Percentiles rank a stretch among this genome's conserved stretches.
Evolutionary conservation across 345 rosid genomes (phyloP).

Genomic region (Erucastrum elatum): DNA sequence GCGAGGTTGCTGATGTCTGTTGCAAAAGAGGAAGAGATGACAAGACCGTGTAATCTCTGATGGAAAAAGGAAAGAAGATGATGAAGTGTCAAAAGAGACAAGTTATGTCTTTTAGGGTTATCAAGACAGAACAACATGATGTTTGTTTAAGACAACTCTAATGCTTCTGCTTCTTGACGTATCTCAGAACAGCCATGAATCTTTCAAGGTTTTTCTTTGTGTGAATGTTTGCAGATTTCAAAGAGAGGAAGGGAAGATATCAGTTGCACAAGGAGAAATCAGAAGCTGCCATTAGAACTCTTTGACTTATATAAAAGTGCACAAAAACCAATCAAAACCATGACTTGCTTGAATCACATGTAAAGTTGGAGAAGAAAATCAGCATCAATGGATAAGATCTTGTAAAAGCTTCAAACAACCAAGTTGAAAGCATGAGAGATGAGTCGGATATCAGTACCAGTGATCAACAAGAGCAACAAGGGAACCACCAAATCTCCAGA

Average conservation of each 20-base stretch:
- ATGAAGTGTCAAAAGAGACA: conserved; percentile 58
- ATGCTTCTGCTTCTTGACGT: conserved; percentile 50
- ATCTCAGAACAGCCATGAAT: conserved; percentile 54
- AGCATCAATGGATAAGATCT: conserved; percentile 73
- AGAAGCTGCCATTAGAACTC: conserved; percentile 56
- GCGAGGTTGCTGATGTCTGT: too few relatives aligned
- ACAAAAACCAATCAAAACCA: conserved; percentile 1
- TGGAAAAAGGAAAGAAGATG: conserved; percentile 63
- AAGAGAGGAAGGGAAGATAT: conserved; percentile 86
- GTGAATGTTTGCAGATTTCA: conserved; percentile 46
- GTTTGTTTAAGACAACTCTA: conserved; percentile 34
- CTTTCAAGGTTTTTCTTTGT: conserved; percentile 21
- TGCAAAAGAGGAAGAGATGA: conserved; percentile 64
- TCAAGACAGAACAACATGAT: conserved; percentile 47
- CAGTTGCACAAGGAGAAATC: conserved; percentile 92
- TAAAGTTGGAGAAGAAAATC: conserved; percentile 87
- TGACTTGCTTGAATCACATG: conserved; percentile 26
- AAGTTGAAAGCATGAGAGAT: conserved; percentile 71
- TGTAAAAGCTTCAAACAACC: conserved; percentile 64
- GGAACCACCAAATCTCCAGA: conserved; percentile 21
- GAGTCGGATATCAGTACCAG: conserved; percentile 52
- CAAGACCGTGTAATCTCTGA: conserved; percentile 13
- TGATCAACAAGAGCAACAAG: conserved; percentile 33
- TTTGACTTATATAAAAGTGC: too few relatives aligned
- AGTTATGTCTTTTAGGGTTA: conserved; percentile 38